Conservation (phyloP, 345 rosid genomes). For the Toxicodendron radicans region DNA sequence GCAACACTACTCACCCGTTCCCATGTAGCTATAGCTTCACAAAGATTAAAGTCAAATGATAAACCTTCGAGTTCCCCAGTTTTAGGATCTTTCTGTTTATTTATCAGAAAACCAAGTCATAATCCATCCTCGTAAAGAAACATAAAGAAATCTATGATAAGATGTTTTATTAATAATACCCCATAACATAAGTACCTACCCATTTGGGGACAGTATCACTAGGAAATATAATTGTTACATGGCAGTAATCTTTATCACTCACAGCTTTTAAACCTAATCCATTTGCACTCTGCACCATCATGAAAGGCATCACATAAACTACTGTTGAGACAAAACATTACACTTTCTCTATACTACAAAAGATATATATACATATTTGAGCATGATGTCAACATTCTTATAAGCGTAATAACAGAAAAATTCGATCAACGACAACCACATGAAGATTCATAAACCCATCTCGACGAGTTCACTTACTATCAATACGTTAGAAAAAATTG, state of each 20-base stretch:
- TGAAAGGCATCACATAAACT: conserved; percentile 14
- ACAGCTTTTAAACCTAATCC: conserved; percentile 82
- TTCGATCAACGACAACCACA: not conserved
- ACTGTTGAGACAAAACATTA: not conserved
- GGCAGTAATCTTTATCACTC: conserved; percentile 60
- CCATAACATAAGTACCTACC: conserved; percentile 41
- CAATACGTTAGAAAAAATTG: not conserved
- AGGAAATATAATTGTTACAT: conserved; percentile 65
- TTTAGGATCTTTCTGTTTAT: conserved; percentile 77
- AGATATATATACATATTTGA: not conserved
- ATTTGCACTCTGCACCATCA: conserved; percentile 70
- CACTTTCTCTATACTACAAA: not conserved
- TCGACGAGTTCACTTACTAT: not conserved
- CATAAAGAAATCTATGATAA: not conserved
- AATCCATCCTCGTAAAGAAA: not conserved
- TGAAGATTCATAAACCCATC: not conserved
- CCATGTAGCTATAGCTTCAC: conserved; percentile 98
- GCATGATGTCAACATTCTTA: not conserved
- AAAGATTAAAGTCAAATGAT: conserved; percentile 73
- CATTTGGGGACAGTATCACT: conserved; percentile 80
- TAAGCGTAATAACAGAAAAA: not conserved
- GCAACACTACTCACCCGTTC: conserved; percentile 53
- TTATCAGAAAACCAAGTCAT: not conserved
- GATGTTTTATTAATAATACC: not conserved
- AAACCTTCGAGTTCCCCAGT: conserved; percentile 84